phyloP scores from a whole-genome alignment of 2,329 filamentous ascomycete genomes.

The Fusarium devonianum region DNA sequence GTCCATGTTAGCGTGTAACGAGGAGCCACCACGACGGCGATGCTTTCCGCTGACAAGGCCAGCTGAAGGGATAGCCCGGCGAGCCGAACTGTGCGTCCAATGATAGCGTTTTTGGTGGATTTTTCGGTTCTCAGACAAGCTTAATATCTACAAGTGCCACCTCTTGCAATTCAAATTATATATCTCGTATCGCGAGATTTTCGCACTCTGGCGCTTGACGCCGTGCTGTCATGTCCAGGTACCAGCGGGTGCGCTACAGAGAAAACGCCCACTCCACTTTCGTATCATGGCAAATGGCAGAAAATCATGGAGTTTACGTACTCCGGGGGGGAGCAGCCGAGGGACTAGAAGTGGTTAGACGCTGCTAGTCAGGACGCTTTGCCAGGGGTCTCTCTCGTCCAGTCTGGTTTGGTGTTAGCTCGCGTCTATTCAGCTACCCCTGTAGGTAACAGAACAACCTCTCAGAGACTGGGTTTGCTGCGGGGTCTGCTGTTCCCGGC shows the following conservation, averaged over 20 bases:
- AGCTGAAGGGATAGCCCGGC: constrained; percentile 14
- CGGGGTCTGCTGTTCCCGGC: no score
- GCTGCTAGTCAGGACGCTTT: neutral
- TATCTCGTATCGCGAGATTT: no score
- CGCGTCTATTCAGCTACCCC: no score
- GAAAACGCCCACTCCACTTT: neutral
- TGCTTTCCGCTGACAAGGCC: constrained; percentile 12
- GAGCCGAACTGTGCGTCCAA: neutral
- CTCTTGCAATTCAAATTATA: no score
- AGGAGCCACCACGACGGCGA: constrained; percentile 1
- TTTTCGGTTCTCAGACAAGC: neutral
- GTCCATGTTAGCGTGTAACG: constrained; percentile 2
- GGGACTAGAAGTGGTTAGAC: neutral
- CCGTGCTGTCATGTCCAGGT: neutral
- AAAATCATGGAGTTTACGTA: neutral
- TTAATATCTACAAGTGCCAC: neutral
- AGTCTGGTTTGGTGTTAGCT: neutral
- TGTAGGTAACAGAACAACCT: neutral
- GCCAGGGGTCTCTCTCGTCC: neutral
- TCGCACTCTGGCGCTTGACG: no score
- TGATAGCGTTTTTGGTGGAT: neutral
- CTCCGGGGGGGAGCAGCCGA: no score
- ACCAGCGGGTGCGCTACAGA: neutral
- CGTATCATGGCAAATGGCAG: neutral
- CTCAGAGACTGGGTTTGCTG: no score